Evolutionary conservation across 2,329 filamentous ascomycete genomes (phyloP), one percentile per base, ranked within the genome.

Genomic region (Neopestalotiopsis rosae): DNA sequence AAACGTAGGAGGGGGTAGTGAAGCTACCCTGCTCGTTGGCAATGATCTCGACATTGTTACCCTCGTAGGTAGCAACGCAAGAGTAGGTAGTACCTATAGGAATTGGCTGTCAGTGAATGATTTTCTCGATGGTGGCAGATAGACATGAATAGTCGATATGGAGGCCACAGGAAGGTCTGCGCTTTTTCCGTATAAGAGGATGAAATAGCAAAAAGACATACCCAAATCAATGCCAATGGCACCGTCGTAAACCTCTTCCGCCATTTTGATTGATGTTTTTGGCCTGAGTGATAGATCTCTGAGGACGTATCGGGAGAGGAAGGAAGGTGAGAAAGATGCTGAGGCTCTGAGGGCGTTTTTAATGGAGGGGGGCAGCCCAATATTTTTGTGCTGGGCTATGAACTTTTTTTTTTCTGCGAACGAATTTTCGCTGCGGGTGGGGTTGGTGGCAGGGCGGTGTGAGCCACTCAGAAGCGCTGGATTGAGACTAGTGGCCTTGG

Each of bases 151-250:
- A 28, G 30, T 20, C 20, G 32, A n/a, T 14, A 12, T 52, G 62
- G 13, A 12, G 62, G 20, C 28, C 38, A 38, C 24, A 20, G 42
- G 13, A 24, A 17, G 14, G 20, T 10, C 42, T 20, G 3, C n/a
- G 14, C 38, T 9, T 30, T 62, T 61, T 56, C 68, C 45, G 67
- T 67, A 67, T 68, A 62, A 59, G 45, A 38, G n/a, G 52, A 64
- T 30, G 65, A 28, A 67, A 52, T 30, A 17, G 17, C 38, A 45
- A n/a, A 24, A 9, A 24, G 4, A 87, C 91, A 80, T 88, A 97
- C 95, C 96, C 88, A 99, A 90, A 92, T 99, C 96, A 88, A 99
- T 99, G 91, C 96, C 96, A 88, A 98, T 94, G 91, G 96, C 96
- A 93, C 96, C 96, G 84, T 99, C 96, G 86, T 98, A 99, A 80